Conservation (phyloP, 176 grass and related monocot genomes). For the Hordeum vulgare region MorexV3_pseudomolecules_assembly NC_058518.1:509155385-509155884, state of each 20-base stretch:
- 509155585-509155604: conserved; percentile 49
- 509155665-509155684: conserved; percentile 65
- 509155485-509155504: conserved; percentile 11
- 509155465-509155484: conserved; percentile 34
- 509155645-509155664: conserved; percentile 95
- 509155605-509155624: conserved; percentile 52
- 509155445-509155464: conserved; percentile 12
- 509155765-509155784: neutral
- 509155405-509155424: conserved; percentile 33
- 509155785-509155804: conserved; percentile 13
- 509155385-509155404: conserved; percentile 23
- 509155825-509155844: conserved; percentile 23
- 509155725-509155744: conserved; percentile 28
- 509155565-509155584: conserved; percentile 36
- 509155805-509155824: conserved; percentile 20
- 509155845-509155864: conserved; percentile 38
- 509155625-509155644: conserved; percentile 89
- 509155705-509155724: conserved; percentile 20
- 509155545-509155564: conserved; percentile 20
- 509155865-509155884: conserved; percentile 13
- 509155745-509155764: conserved; percentile 10
- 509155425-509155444: conserved; percentile 14
- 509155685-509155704: conserved; percentile 28
- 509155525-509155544: conserved; percentile 28
- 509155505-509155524: neutral